These are phyloP conservation scores for Colletotrichum sojae DNA, from an alignment of 2,329 filamentous ascomycete species.

Conservation along the genomic window DNA sequence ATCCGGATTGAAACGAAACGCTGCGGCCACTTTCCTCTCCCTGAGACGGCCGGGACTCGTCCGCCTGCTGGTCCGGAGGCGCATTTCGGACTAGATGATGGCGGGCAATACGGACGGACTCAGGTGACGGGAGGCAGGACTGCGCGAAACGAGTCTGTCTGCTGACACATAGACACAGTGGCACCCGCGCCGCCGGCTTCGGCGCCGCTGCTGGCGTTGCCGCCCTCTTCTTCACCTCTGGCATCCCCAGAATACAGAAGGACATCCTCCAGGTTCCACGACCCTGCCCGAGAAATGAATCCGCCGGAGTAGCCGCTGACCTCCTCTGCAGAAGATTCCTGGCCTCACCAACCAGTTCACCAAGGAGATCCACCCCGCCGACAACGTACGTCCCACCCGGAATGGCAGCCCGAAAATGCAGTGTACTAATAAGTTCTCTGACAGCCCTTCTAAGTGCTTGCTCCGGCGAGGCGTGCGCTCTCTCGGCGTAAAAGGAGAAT, in stretches of 20 bases:
- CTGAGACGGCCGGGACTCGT: background rate
- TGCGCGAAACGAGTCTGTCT: background rate
- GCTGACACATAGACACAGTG: conserved; percentile 54
- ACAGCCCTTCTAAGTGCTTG: conserved; percentile 57
- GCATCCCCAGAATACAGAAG: conserved; percentile 71
- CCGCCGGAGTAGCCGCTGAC: conserved; percentile 44
- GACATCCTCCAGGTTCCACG: conserved; percentile 70
- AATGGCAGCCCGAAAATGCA: too few relatives aligned
- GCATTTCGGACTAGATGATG: background rate
- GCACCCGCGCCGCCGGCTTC: conserved; percentile 66
- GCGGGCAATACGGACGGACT: background rate
- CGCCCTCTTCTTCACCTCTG: conserved; percentile 73
- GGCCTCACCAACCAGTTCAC: conserved; percentile 65
- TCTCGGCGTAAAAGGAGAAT: conserved; percentile 5
- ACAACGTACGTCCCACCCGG: conserved; percentile 67
- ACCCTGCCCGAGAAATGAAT: background rate
- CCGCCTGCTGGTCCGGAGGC: too few relatives aligned
- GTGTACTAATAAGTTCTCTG: background rate
- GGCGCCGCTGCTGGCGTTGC: conserved; percentile 71
- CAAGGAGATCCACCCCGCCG: conserved; percentile 70
- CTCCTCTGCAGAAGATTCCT: conserved; percentile 65
- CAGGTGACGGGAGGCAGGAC: background rate
- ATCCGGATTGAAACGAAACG: background rate
- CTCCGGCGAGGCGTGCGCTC: background rate
- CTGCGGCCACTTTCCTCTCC: background rate